phyloP scores from a whole-genome alignment of 352 stramenopile species.

The Blastocystis sp. region DNA sequence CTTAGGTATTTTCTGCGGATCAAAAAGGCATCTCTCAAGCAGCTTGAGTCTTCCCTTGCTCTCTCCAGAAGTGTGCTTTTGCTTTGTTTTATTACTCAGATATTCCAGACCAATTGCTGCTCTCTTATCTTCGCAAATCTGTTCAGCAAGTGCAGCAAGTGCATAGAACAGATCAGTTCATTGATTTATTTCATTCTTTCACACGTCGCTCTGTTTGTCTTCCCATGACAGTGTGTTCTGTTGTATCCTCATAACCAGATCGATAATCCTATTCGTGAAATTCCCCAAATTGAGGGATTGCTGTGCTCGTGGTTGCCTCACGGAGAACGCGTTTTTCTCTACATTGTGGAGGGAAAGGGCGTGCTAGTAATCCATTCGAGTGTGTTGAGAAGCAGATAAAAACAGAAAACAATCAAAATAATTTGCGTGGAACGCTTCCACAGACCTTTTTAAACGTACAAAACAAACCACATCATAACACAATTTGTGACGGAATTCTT shows the following conservation, averaged over 20 bases:
- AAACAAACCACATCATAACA: not conserved
- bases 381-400: not conserved
- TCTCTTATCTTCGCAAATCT: not conserved
- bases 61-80: not conserved
- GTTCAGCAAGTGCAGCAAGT: not conserved
- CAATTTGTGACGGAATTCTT: slow-evolving; percentile 10
- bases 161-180: not conserved
- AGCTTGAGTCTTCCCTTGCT: not conserved
- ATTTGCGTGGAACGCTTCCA: not conserved
- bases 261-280: not conserved
- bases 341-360: slow-evolving; percentile 27
- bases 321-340: slow-evolving; percentile 16
- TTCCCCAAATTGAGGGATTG: not conserved
- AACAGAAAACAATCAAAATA: not conserved
- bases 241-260: not conserved
- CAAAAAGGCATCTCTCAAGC: not conserved
- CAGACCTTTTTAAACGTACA: not conserved
- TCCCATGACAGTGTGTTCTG: not conserved
- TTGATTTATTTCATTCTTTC: not conserved
- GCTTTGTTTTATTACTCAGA: not conserved
- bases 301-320: slow-evolving; percentile 17
- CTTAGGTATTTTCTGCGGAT: not conserved
- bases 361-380: not conserved
- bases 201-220: not conserved
- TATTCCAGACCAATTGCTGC: not conserved